Evolutionary conservation across 208 protist genomes (phyloP).

Genomic region (Crithidia fasciculata): DNA sequence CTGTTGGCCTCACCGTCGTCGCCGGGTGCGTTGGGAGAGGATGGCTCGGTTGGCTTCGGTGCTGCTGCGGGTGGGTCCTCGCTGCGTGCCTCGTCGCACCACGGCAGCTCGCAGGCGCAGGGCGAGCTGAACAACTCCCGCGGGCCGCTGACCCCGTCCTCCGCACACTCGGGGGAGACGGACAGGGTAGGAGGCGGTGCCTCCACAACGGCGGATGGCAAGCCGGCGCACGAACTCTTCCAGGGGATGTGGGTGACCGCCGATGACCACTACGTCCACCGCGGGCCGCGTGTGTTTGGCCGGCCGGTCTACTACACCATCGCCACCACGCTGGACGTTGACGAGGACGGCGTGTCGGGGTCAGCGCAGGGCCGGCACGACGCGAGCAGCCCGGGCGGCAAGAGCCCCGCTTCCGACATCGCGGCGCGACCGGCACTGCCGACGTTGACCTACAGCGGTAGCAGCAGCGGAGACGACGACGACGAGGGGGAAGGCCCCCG

Average conservation of each 20-base stretch:
- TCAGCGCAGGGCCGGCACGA: not conserved
- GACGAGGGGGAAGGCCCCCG: not conserved
- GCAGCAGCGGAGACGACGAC: constrained; percentile 20
- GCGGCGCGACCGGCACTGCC: constrained; percentile 3
- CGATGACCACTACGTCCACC: constrained; percentile 39
- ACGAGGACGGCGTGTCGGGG: constrained; percentile 23
- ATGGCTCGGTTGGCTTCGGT: not conserved
- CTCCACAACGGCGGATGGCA: not conserved
- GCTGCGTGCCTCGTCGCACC: not conserved
- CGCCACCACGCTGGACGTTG: constrained; percentile 44
- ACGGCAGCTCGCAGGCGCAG: not conserved
- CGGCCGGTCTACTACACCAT: constrained; percentile 70
- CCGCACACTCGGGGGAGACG: not conserved
- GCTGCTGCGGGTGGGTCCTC: not conserved
- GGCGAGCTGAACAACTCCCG: not conserved
- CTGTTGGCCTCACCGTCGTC: constrained; percentile 29
- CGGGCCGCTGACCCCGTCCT: not conserved
- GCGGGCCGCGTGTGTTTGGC: constrained; percentile 56
- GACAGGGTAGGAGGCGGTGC: not conserved
- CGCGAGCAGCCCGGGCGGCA: not conserved
- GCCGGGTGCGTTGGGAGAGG: not conserved
- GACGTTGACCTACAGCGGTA: constrained; percentile 35
- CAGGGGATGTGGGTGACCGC: constrained; percentile 80
- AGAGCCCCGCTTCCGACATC: not conserved
- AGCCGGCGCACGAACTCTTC: constrained; percentile 57